Base-by-base conservation (phyloP, 116 monocot species). In the Iris pallida region DNA sequence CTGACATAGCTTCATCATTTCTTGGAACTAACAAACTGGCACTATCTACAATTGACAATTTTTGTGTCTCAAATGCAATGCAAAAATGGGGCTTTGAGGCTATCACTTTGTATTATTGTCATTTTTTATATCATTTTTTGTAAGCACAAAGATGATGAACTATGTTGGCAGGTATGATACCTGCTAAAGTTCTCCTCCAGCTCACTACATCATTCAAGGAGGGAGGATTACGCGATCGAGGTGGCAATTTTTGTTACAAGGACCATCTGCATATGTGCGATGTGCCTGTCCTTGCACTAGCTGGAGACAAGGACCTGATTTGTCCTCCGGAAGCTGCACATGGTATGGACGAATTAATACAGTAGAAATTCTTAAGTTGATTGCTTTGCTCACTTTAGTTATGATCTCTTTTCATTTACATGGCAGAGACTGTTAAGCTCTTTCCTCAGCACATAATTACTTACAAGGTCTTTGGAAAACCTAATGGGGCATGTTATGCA, bases 241-340 rank as follows among this genome's bases (percentile, higher is more conserved):
- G 47, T 45, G 81, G 86, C 46, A 86, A 62, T 11, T 92, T 98
- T 60, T 83, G 43, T 48, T 92, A 92, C 76, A 98, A 92, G 70
- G 81, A 92, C 69, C 85, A 85, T 53, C 71, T 98, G 59, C 74
- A 63, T 15, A 71, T 79, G 62, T 88, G 93, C 54, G 66, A 77
- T 52, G 74, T 83, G 5, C 98, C 98, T 42, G 75, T 92, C 20
- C 82, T 98, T 14, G 90, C 98, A 55, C 63, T 98, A 70, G 98
- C 98, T 30, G 98, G 90, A 45, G 90, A 98, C 60, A 73, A 80
- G 62, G 98, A 98, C 67, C 79, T 92, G 40, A 92, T 98, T 64
- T 98, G 98, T 52, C 98, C 98, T 64, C 92, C 92, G 19, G 90
- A 98, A 76, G 98, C 98, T 61, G 98, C 92, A 8, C 83, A 88